Evolutionary conservation across 1,284 basidiomycete species (phyloP).

Genomic region (Mycena sp.): DNA sequence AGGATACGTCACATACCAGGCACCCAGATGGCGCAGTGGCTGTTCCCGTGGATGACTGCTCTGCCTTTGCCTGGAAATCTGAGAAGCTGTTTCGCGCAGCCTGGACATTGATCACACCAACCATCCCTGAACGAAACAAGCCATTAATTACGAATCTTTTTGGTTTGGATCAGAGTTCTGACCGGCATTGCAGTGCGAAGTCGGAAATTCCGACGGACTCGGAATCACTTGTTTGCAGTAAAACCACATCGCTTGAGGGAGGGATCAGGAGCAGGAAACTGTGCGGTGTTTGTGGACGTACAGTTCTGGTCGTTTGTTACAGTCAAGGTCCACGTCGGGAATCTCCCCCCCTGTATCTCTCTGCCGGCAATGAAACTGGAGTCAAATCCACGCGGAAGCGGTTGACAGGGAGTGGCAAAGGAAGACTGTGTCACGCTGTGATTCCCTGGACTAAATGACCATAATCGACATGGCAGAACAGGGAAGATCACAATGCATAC

Average conservation of each 20-base stretch:
- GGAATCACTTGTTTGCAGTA: constrained; percentile 44
- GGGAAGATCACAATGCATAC: constrained; percentile 38
- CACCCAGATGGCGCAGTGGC: too few species aligned
- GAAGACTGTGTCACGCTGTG: constrained; percentile 64
- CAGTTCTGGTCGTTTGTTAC: constrained; percentile 1
- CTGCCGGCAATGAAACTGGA: constrained; percentile 47
- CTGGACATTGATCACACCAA: constrained; percentile 55
- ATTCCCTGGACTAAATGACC: constrained; percentile 37
- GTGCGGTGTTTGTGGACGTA: not conserved
- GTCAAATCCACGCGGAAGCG: constrained; percentile 54
- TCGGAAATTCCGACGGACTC: too few species aligned
- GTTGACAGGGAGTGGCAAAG: constrained; percentile 56
- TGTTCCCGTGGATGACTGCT: constrained; percentile 1
- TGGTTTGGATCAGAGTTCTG: not conserved
- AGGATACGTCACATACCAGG: too few species aligned
- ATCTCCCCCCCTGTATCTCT: not conserved
- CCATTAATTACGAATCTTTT: too few species aligned
- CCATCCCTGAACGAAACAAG: too few species aligned
- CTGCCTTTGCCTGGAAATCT: constrained; percentile 1
- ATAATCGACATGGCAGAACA: too few species aligned
- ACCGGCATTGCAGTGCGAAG: constrained; percentile 13
- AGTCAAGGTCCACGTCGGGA: not conserved
- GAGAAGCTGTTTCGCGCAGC: not conserved
- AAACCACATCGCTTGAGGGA: constrained; percentile 53
- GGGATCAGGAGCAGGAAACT: not conserved